Evolutionary conservation across 129 eudicot genomes (phyloP).

Genomic region (Ambrosia artemisiifolia): DNA sequence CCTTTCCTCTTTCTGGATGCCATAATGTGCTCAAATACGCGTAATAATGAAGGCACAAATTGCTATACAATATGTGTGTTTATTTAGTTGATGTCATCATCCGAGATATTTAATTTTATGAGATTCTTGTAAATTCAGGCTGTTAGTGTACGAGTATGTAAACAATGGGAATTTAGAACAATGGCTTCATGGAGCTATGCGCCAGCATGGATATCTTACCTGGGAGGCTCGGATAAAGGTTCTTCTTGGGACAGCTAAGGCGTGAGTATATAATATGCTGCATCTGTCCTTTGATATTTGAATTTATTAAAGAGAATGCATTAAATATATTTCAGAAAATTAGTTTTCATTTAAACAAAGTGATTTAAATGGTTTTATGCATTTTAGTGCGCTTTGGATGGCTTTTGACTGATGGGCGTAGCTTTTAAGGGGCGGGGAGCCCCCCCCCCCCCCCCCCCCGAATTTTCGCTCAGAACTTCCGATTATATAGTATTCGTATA

Average conservation of each 20-base stretch:
- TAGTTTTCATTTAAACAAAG: not conserved
- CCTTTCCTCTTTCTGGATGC: slow-evolving; percentile 2
- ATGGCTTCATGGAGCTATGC: slow-evolving; percentile 92
- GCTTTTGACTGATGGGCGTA: no score
- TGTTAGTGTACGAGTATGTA: slow-evolving; percentile 82
- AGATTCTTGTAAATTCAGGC: slow-evolving; percentile 39
- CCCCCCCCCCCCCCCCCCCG: no score
- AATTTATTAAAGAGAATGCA: not conserved
- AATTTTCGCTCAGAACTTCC: no score
- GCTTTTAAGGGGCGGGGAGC: no score
- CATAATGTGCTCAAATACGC: not conserved
- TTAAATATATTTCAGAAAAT: not conserved
- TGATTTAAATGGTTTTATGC: not conserved
- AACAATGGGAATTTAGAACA: slow-evolving; percentile 83
- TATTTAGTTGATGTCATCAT: not conserved
- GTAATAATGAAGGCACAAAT: not conserved
- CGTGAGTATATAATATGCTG: slow-evolving; percentile 48
- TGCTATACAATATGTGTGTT: not conserved
- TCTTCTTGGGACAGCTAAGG: slow-evolving; percentile 86
- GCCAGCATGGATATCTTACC: slow-evolving; percentile 80
- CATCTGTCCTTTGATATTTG: not conserved
- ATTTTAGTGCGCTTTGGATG: not conserved
- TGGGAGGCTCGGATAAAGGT: slow-evolving; percentile 93
- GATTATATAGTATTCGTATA: no score
- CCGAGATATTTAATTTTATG: not conserved